phyloP scores from a whole-genome alignment of 2,329 filamentous ascomycete species.

The Alternaria sp. region DNA sequence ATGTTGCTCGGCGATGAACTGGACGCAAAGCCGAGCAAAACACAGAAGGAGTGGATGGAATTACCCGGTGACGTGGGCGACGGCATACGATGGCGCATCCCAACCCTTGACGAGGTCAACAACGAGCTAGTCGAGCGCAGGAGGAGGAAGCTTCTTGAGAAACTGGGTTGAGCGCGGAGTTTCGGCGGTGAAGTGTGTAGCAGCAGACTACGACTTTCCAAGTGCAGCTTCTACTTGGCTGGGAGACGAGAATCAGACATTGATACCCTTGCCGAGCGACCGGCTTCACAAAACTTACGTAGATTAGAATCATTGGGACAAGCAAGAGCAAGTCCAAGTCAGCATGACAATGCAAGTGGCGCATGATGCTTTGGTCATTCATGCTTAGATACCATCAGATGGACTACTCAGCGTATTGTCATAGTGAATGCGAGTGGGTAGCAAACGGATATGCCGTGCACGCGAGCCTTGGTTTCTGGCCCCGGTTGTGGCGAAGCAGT shows the following conservation, averaged over 20 bases:
- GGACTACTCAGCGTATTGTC: background rate
- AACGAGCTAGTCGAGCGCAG: conserved; percentile 88
- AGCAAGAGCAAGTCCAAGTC: conserved; percentile 18
- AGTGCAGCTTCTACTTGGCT: background rate
- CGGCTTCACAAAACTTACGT: conserved; percentile 12
- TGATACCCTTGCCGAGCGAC: conserved; percentile 21
- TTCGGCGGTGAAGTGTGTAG: conserved; percentile 8
- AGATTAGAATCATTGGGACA: conserved; percentile 10
- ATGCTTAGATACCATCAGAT: background rate
- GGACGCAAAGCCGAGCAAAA: conserved; percentile 29
- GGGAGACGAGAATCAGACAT: conserved; percentile 3
- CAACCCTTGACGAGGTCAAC: conserved; percentile 90
- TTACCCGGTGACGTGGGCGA: conserved; percentile 88
- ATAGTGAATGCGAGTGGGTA: conserved; percentile 4
- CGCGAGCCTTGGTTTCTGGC: background rate
- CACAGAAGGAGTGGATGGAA: conserved; percentile 70
- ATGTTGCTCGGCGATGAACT: conserved; percentile 61
- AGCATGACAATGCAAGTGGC: conserved; percentile 11
- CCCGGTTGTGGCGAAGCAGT: background rate
- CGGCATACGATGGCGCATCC: conserved; percentile 80
- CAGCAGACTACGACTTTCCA: conserved; percentile 8
- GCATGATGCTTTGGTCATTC: background rate
- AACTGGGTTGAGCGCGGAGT: conserved; percentile 58
- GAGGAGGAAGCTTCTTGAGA: conserved; percentile 82
- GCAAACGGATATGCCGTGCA: background rate